Base-by-base conservation (phyloP, 805 yeast species). In the Pichia insulana region DNA sequence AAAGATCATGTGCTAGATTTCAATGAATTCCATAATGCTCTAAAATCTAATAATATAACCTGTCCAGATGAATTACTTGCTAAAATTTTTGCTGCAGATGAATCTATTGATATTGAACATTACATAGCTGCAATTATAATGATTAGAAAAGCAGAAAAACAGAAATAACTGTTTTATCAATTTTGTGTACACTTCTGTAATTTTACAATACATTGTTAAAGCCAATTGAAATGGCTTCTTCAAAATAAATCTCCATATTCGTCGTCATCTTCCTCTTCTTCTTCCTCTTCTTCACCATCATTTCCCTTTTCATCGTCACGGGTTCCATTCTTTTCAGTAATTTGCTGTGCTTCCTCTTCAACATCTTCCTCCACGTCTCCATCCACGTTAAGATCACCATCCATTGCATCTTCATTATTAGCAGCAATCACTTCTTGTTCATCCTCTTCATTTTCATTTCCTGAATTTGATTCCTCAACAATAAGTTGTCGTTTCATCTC, bases 401-500 rank as follows among this genome's bases (percentile, higher is more conserved):
- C 53, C 37, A 53, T 51, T 17, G 42, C 57, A 1, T 48, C 53
- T 3, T 47, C 57, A 6, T 47, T 43, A 7, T 50, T 58, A 7
- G 31, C 48, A 3, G 51, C 54, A 26, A 43, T 55, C 47, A 16
- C 53, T 54, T 37, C 50, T n/a, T 36, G 40, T 9, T 41, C 44
- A 28, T 50, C 44, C 4, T 53, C 34, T 25, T 39, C 41, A 61
- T 70, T 39, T 59, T 62, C 13, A 7, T 34, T 37, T 6, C 25
- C 8, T 22, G 8, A 22, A 22, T 22, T 5, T 22, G 25, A 22
- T 22, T 22, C 25, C 5, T 22, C 25, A 9, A 41, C 30, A 9
- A 88, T 66, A 53, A 82, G 87, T 46, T 80, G 69, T 62, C 73
- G 74, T 67, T 90, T 92, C 55, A 78, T 71, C 42, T 87, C 96